These are phyloP conservation scores for Annona cherimola DNA, from an alignment of 164 flowering plant species.

Conservation along the genomic window DNA sequence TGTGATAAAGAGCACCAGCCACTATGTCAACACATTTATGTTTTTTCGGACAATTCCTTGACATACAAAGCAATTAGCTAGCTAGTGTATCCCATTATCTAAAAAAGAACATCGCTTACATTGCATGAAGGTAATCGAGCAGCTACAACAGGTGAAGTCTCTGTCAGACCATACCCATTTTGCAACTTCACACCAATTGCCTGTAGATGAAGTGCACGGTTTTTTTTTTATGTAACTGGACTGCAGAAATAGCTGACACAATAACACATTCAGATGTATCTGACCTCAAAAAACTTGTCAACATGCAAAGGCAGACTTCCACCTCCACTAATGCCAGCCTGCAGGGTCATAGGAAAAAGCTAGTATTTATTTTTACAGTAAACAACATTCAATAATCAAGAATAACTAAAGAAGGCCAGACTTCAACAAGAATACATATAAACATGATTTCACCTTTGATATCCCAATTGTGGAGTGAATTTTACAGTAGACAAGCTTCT, in stretches of 20 bases:
- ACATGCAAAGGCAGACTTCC: constrained; percentile 81
- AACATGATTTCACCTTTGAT: constrained; percentile 51
- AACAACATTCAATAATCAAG: not conserved
- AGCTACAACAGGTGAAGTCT: constrained; percentile 81
- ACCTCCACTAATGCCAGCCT: constrained; percentile 97
- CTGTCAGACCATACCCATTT: constrained; percentile 93
- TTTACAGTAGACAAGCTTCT: constrained; percentile 68
- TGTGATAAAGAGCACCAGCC: not conserved
- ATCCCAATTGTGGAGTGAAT: constrained; percentile 79
- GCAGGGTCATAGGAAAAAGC: constrained; percentile 16
- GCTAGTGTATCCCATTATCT: not conserved
- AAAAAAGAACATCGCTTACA: constrained; percentile 35
- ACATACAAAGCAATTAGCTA: not conserved
- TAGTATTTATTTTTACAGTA: not conserved
- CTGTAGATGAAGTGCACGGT: constrained; percentile 28
- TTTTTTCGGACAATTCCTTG: not conserved
- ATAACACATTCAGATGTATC: constrained; percentile 9
- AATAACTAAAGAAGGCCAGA: constrained; percentile 1
- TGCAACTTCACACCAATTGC: constrained; percentile 76
- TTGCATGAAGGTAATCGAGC: constrained; percentile 52
- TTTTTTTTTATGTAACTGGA: not conserved
- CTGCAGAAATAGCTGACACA: not conserved
- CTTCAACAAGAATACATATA: not conserved
- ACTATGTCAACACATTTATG: not conserved
- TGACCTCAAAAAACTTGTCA: constrained; percentile 88